phyloP scores from a whole-genome alignment of 2,329 filamentous ascomycete genomes.

The Clonostachys rhizophaga region DNA sequence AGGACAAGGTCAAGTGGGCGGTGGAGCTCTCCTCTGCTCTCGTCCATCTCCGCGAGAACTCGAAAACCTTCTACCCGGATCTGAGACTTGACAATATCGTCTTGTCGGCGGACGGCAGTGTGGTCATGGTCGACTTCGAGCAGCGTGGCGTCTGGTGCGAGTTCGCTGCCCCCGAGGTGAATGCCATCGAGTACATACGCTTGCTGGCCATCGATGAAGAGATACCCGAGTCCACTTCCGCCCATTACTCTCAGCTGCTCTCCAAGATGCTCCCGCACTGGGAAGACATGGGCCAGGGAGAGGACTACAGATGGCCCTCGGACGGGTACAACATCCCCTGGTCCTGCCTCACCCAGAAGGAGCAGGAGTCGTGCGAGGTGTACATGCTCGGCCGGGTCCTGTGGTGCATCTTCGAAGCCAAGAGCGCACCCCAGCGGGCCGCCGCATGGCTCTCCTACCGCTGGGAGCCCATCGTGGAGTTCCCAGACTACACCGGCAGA shows the following conservation, averaged over 20 bases:
- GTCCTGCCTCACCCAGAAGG: slow-evolving; percentile 41
- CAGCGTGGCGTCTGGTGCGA: slow-evolving; percentile 60
- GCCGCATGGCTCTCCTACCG: slow-evolving; percentile 56
- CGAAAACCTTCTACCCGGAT: slow-evolving; percentile 50
- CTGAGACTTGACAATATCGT: slow-evolving; percentile 57
- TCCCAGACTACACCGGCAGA: slow-evolving; percentile 40
- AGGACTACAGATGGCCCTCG: slow-evolving; percentile 41
- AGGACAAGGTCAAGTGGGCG: slow-evolving; percentile 48
- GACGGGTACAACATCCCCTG: slow-evolving; percentile 52
- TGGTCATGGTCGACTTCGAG: slow-evolving; percentile 58
- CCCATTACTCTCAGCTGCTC: slow-evolving; percentile 35
- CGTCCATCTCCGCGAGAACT: slow-evolving; percentile 39
- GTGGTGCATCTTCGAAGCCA: slow-evolving; percentile 60
- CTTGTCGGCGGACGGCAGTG: slow-evolving; percentile 37
- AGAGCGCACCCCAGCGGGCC: slow-evolving; percentile 50
- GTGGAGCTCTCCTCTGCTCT: slow-evolving; percentile 46
- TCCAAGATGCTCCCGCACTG: slow-evolving; percentile 39
- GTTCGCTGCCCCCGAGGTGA: slow-evolving; percentile 56
- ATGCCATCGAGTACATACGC: slow-evolving; percentile 53
- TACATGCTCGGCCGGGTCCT: slow-evolving; percentile 59
- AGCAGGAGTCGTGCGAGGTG: slow-evolving; percentile 54
- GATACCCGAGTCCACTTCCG: slow-evolving; percentile 29
- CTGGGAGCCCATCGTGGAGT: slow-evolving; percentile 50
- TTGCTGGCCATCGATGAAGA: slow-evolving; percentile 45
- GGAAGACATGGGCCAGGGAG: slow-evolving; percentile 29